A percentile compares a stretch with the other conserved stretches of the same genome.
Evolutionary conservation across 176 grass and related monocot genomes (phyloP).

Genomic region (Urochloa ruziziensis): DNA sequence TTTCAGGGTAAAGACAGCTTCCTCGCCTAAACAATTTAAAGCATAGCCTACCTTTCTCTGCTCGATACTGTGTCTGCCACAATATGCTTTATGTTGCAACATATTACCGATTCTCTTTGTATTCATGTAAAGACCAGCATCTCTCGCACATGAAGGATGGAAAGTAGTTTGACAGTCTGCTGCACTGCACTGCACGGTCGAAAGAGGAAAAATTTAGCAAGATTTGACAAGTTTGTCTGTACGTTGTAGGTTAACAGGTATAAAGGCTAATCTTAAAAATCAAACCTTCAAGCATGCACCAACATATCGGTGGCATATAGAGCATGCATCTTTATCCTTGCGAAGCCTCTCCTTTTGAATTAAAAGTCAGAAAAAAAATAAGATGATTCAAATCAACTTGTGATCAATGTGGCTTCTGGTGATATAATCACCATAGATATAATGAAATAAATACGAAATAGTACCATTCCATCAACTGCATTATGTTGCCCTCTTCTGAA

Average conservation of each 20-base stretch:
- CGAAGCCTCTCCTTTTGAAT: slow-evolving; percentile 62
- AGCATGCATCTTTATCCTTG: slow-evolving; percentile 66
- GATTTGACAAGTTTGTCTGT: not conserved
- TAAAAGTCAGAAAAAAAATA: slow-evolving; percentile 28
- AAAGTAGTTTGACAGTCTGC: slow-evolving; percentile 67
- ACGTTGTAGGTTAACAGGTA: slow-evolving; percentile 10
- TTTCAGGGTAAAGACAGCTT: not conserved
- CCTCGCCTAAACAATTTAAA: slow-evolving; percentile 5
- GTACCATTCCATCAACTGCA: slow-evolving; percentile 82
- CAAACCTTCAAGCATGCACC: slow-evolving; percentile 90
- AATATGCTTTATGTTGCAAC: slow-evolving; percentile 79
- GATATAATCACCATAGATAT: not conserved
- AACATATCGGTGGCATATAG: slow-evolving; percentile 55
- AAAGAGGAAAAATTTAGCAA: slow-evolving; percentile 31
- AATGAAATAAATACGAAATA: slow-evolving; percentile 8
- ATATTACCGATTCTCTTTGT: slow-evolving; percentile 47
- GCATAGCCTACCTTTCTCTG: slow-evolving; percentile 65
- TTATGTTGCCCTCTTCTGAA: slow-evolving; percentile 84
- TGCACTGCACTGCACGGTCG: slow-evolving; percentile 79
- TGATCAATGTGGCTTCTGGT: slow-evolving; percentile 7
- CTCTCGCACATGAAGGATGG: slow-evolving; percentile 84
- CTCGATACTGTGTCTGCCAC: slow-evolving; percentile 66
- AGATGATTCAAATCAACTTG: slow-evolving; percentile 8
- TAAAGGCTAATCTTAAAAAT: slow-evolving; percentile 12
- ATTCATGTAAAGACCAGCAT: slow-evolving; percentile 90